Percentiles rank a stretch among this genome's conserved stretches.
Evolutionary conservation across 1,284 basidiomycete species (phyloP).

Genomic region (Kwoniella shivajii): DNA sequence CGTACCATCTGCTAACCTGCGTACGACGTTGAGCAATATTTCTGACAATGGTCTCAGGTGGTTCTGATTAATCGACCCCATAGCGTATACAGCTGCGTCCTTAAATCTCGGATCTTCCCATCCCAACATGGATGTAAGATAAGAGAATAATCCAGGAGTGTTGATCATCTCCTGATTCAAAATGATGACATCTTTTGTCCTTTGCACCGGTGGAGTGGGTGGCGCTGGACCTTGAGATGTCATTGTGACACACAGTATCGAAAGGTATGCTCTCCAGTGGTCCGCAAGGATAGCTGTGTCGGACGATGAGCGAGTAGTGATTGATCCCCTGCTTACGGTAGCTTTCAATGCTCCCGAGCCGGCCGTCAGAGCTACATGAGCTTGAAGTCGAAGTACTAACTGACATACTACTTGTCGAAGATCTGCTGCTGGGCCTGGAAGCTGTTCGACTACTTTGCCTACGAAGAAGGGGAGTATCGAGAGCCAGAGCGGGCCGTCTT

Average conservation of each 20-base stretch:
- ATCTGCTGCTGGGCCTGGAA: conserved; percentile 50
- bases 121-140: conserved; percentile 81
- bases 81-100: conserved; percentile 81
- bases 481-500: conserved; percentile 55
- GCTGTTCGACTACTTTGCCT: conserved; percentile 43
- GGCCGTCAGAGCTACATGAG: conserved; percentile 50
- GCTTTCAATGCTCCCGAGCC: conserved; percentile 32
- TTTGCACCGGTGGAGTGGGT: conserved; percentile 59
- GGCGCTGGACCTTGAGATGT: conserved; percentile 55
- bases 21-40: conserved; percentile 75
- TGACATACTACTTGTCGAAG: conserved; percentile 50
- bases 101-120: conserved; percentile 81
- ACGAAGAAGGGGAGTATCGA: conserved; percentile 53
- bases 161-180: conserved; percentile 44
- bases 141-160: conserved; percentile 79
- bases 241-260: conserved; percentile 73
- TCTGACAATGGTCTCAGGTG: conserved; percentile 81
- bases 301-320: conserved; percentile 34
- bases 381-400: conserved; percentile 53
- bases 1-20: conserved; percentile 67
- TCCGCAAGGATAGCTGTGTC: conserved; percentile 71
- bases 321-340: conserved; percentile 14
- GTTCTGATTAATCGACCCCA: conserved; percentile 78
- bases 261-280: conserved; percentile 87
- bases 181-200: conserved; percentile 55